Conservation (phyloP, 352 stramenopile species). For the Poterioochromonas sp. region DNA sequence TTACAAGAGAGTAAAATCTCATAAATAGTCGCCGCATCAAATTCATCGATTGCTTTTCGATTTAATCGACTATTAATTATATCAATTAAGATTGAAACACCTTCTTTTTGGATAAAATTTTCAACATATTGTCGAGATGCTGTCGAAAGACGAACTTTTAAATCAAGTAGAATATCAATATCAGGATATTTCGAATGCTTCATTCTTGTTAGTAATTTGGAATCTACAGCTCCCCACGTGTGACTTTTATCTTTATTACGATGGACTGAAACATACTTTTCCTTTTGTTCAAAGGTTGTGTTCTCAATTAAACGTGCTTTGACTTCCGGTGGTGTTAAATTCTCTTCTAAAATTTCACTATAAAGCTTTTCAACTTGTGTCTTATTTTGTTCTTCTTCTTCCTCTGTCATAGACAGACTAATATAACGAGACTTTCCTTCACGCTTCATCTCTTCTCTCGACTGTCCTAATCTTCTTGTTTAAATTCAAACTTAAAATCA, state of each 20-base stretch:
- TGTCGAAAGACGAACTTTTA: not conserved
- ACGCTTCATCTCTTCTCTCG: too few species aligned
- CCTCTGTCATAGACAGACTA: too few species aligned
- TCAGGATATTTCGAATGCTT: not conserved
- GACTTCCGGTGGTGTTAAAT: not conserved
- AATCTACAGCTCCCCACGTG: not conserved
- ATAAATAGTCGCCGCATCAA: slow-evolving; percentile 1
- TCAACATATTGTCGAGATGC: not conserved
- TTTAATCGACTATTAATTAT: not conserved
- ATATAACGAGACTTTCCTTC: too few species aligned
- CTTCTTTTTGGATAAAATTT: not conserved
- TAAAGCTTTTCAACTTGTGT: too few species aligned
- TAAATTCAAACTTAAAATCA: too few species aligned
- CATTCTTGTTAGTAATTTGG: not conserved
- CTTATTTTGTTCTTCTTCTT: too few species aligned
- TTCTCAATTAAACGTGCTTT: not conserved
- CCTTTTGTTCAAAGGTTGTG: not conserved
- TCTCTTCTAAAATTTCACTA: not conserved
- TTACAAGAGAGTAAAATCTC: not conserved
- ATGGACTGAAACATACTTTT: not conserved
- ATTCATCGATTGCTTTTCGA: not conserved
- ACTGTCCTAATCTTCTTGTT: too few species aligned
- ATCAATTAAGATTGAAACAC: not conserved
- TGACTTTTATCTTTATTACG: too few species aligned
- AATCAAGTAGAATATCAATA: not conserved